Conservation (phyloP, 2,329 filamentous ascomycete genomes). For the Aspergillus uvarum region DNA sequence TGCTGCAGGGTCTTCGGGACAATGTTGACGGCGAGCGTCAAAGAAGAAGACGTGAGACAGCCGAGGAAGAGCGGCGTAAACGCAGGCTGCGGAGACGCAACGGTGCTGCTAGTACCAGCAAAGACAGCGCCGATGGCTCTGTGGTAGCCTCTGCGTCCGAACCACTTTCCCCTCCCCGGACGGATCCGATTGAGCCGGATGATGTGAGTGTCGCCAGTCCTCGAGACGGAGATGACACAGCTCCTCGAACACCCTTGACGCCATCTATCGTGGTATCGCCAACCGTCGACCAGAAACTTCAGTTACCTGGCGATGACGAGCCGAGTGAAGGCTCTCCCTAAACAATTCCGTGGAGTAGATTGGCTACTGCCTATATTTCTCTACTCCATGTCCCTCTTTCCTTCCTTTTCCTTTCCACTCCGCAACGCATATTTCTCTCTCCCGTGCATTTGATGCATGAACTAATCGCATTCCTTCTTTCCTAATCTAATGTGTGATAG, state of each 20-base stretch:
- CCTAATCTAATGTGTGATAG: constrained; percentile 39
- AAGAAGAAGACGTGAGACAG: constrained; percentile 68
- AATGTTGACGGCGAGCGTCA: constrained; percentile 58
- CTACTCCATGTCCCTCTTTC: neutral
- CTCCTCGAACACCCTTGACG: constrained; percentile 24
- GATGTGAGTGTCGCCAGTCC: constrained; percentile 25
- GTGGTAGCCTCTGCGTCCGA: constrained; percentile 34
- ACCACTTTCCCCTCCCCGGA: constrained; percentile 29
- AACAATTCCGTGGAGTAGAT: constrained; percentile 27
- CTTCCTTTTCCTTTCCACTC: neutral
- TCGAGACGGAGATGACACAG: constrained; percentile 21
- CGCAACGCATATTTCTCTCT: neutral
- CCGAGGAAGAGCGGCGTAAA: constrained; percentile 72
- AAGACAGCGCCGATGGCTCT: constrained; percentile 37
- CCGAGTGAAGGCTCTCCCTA: constrained; percentile 22
- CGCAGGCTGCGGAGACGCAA: constrained; percentile 67
- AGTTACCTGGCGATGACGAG: constrained; percentile 22
- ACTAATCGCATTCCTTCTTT: constrained; percentile 8
- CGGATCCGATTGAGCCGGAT: constrained; percentile 22
- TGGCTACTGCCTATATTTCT: constrained; percentile 18
- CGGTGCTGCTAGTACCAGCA: constrained; percentile 41
- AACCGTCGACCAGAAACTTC: constrained; percentile 24
- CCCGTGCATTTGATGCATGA: neutral
- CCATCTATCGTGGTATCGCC: constrained; percentile 40
- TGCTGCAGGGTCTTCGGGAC: constrained; percentile 79